Evolutionary conservation across 345 rosid genomes (phyloP).

Genomic region (Hypericum androsaemum): DNA sequence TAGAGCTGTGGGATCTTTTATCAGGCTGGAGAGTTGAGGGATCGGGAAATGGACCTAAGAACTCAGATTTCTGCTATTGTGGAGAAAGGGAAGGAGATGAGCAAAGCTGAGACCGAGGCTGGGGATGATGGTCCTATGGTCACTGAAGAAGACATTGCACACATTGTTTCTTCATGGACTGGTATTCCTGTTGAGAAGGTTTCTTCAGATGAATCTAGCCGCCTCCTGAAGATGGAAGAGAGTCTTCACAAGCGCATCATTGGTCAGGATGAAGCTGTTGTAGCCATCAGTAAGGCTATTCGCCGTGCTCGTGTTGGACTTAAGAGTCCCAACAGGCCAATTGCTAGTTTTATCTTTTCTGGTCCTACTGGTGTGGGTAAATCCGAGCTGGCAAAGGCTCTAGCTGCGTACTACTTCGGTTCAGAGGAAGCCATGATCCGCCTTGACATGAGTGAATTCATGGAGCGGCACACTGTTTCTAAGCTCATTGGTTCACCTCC

Average conservation of each 20-base stretch:
- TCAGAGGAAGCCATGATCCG: slow-evolving; percentile 57
- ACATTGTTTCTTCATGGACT: slow-evolving; percentile 31
- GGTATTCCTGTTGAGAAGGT: slow-evolving; percentile 42
- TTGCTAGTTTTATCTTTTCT: slow-evolving; percentile 52
- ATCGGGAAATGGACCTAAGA: slow-evolving; percentile 93
- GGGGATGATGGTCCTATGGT: slow-evolving; percentile 20
- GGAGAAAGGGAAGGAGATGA: slow-evolving; percentile 89
- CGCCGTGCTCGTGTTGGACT: slow-evolving; percentile 60
- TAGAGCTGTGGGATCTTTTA: slow-evolving; percentile 6
- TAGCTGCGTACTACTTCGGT: slow-evolving; percentile 49
- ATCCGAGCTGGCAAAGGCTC: slow-evolving; percentile 51
- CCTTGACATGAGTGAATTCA: slow-evolving; percentile 62
- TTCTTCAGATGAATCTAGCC: slow-evolving; percentile 23
- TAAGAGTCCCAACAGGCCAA: slow-evolving; percentile 49
- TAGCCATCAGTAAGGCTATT: slow-evolving; percentile 45
- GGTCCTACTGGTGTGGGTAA: slow-evolving; percentile 66
- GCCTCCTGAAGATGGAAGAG: slow-evolving; percentile 28
- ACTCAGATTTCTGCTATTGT: slow-evolving; percentile 73
- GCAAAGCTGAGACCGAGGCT: slow-evolving; percentile 83
- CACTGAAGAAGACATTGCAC: slow-evolving; percentile 23
- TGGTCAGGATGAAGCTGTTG: slow-evolving; percentile 35
- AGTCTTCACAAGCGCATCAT: slow-evolving; percentile 24
- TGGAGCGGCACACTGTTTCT: slow-evolving; percentile 57
- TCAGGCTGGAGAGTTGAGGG: slow-evolving; percentile 94
- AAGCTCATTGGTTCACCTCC: slow-evolving; percentile 58